Percentiles rank a stretch among this genome's conserved stretches.
phyloP scores from a whole-genome alignment of 176 grass and related monocot genomes.

The Oryza glaberrima region DNA sequence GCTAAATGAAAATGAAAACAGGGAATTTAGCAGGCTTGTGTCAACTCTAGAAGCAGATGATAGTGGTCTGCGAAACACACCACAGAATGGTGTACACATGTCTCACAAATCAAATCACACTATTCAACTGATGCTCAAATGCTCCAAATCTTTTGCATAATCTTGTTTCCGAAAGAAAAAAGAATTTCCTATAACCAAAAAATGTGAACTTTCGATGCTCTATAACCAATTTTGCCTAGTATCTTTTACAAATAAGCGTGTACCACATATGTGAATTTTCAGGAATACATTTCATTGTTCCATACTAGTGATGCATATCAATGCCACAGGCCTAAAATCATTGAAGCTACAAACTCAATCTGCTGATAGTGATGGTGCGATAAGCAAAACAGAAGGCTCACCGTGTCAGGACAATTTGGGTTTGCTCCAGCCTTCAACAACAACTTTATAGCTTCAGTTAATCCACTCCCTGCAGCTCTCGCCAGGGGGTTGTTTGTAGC shows the following conservation, averaged over 20 bases:
- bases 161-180: no score
- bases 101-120: no score
- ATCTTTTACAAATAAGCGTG: not conserved
- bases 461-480: not conserved
- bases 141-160: no score
- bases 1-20: no score
- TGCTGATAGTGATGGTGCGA: not conserved
- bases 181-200: no score
- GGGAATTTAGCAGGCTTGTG: no score
- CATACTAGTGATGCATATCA: not conserved
- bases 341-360: not conserved
- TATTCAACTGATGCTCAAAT: no score
- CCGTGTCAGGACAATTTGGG: not conserved
- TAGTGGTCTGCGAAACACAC: no score
- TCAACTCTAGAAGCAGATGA: no score
- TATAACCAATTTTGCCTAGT: no score
- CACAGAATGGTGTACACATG: no score
- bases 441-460: not conserved
- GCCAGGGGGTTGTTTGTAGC: not conserved
- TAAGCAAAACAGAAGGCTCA: not conserved
- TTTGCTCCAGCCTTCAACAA: not conserved
- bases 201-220: no score
- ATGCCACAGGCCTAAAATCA: not conserved
- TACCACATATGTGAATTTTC: not conserved
- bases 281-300: not conserved